A percentile compares a stretch with the other conserved stretches of the same genome.
Conservation (phyloP, 192 early-diverging fungal genomes). For the Entomortierella beljakovae region DNA sequence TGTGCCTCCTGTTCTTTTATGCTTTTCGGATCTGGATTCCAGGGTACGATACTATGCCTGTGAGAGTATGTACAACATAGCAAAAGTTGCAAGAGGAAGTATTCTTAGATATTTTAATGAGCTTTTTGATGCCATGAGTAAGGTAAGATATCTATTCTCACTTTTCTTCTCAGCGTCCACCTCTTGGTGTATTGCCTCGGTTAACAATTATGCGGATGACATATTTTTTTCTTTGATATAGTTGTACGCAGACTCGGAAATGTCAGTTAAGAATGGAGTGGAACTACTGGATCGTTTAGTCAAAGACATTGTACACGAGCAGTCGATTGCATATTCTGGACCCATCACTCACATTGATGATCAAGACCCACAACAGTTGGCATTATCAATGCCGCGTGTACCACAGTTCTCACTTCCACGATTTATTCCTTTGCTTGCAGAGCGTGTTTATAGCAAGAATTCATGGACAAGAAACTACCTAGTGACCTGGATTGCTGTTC, state of each 20-base stretch:
- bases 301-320: slow-evolving; percentile 97
- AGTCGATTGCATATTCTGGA: slow-evolving; percentile 77
- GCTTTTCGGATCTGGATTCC: slow-evolving; percentile 91
- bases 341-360: slow-evolving; percentile 44
- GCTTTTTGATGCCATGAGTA: slow-evolving; percentile 95
- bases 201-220: too few relatives aligned
- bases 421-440: slow-evolving; percentile 94
- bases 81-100: slow-evolving; percentile 92
- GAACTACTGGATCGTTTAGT: slow-evolving; percentile 94
- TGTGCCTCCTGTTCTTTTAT: slow-evolving; percentile 94
- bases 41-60: slow-evolving; percentile 98
- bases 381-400: slow-evolving; percentile 64
- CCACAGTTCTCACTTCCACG: slow-evolving; percentile 89
- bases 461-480: slow-evolving; percentile 92
- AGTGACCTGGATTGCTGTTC: slow-evolving; percentile 92
- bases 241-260: slow-evolving; percentile 89
- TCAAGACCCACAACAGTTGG: slow-evolving; percentile 52
- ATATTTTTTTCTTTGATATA: too few relatives aligned
- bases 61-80: slow-evolving; percentile 98
- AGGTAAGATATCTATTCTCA: slow-evolving; percentile 62
- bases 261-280: slow-evolving; percentile 93
- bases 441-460: slow-evolving; percentile 93
- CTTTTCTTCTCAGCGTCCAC: slow-evolving; percentile 5
- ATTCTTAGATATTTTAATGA: slow-evolving; percentile 95
- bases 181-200: too few relatives aligned